Base-by-base conservation (phyloP, 2,329 filamentous ascomycete genomes). In the Colletotrichum brevisporum region DNA sequence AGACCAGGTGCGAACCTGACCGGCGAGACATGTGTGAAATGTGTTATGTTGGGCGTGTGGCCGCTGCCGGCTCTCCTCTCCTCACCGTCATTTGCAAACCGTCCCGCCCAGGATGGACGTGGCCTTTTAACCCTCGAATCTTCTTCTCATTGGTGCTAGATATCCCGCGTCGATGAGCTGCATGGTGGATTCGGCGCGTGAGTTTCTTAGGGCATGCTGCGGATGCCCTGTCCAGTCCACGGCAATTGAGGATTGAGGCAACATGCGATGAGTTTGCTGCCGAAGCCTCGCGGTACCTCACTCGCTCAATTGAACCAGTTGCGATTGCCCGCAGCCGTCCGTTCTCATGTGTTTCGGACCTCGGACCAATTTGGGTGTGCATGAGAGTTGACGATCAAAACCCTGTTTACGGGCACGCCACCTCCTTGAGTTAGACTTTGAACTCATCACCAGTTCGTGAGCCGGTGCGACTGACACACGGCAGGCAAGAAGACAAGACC, bases 41-140 rank as follows among this genome's bases (percentile, higher is more conserved):
- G 31, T 36, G 10, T 2, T 36, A 36, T 36, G 31, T 36, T 36
- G 31, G 31, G 6, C 18, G 48, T 45, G 61, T 54, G 43, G 54
- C 48, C 47, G 54, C 31, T 66, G 48, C n/a, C 50, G 47, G 21
- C 15, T 48, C 13, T 41, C 62, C 15, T 48, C 13, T 41, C 62
- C 59, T 65, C 61, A 69, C 61, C 61, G 61, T 66, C 41, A 59
- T 66, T 45, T 45, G 48, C 27, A 26, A 27, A 16, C 45, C 24
- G n/a, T 27, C 4, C 26, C 52, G 55, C 43, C 66, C 51, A 47
- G 64, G 53, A n/a, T 27, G 16, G 51, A 43, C 51, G 48, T 43
- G 50, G 13, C 27, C 31, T 21, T 31, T 21, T 31, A 15, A 39
- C 39, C 39, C 26, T 15, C 41, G 16, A 12, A 36, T 8, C 31